Base-by-base conservation (phyloP, 2,329 filamentous ascomycete genomes). In the Talaromyces sp. region DNA sequence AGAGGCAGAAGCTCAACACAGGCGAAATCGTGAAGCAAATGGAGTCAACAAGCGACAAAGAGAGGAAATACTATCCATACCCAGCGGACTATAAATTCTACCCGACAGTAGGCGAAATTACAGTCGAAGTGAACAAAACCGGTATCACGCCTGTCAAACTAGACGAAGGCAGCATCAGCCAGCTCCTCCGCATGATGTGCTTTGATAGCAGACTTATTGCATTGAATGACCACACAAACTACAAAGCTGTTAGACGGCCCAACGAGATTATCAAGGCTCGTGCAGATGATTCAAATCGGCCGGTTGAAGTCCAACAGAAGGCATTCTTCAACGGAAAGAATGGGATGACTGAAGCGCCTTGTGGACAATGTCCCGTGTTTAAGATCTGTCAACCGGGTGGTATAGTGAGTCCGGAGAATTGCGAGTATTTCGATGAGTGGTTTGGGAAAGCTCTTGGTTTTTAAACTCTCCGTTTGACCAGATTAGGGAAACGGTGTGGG, bases 341-440 rank as follows among this genome's bases (percentile, higher is more conserved):
- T 71, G 91, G 91, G 3, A 87, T 94, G 70, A 96, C 91, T 1
- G 93, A 97, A 76, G 89, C 90, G 2, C 95, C 95, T 0, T 99
- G 95, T 77, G 93, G 94, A 1, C 85, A 88, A 64, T 99, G 95
- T 77, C 95, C 95, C 0, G 94, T 97, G 2, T 97, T 97, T 75
- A 90, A 95, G 65, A 84, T 98, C 1, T 99, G 95, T 75, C 90
- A 92, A 69, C 92, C 96, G 67, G 93, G 92, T 6, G 94, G 94
- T 0, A 92, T 93, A 0, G 92, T 99, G 25, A 96, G 90, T 72
- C 92, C 94, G 0, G 90, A 88, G 69, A 96, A 90, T 60, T 99
- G 95, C 78, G 90, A 92, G 63, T 99, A 99, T 75, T 97, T 96
- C 74, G 86, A 91, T 68, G 86, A 89, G 61, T 99, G 95, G 95